phyloP scores from a whole-genome alignment of 495 filamentous ascomycete genomes.

The Choiromyces venosus region DNA sequence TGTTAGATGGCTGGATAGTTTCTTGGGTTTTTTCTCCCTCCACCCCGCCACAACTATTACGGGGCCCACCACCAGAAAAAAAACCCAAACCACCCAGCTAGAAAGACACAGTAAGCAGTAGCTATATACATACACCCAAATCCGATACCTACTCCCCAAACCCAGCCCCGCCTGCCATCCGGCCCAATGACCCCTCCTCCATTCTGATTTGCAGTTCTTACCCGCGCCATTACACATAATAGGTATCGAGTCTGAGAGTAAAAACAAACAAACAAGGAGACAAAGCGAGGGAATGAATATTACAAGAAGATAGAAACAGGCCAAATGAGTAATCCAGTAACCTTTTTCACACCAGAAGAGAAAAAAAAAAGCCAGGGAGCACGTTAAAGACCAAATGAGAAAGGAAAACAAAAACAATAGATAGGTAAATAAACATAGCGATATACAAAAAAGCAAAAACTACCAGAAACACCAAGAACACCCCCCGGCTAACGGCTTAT shows the following conservation, averaged over 20 bases:
- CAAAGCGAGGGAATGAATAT: neutral
- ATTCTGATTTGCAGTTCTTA: neutral
- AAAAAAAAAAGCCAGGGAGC: neutral
- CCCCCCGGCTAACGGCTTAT: neutral
- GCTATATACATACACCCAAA: neutral
- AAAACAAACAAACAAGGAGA: neutral
- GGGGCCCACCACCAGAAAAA: neutral
- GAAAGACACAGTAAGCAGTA: neutral
- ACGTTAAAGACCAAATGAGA: neutral
- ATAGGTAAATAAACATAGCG: neutral
- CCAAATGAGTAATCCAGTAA: neutral
- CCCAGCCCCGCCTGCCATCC: neutral
- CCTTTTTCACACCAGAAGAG: neutral
- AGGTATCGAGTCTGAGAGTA: neutral
- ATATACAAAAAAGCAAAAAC: neutral
- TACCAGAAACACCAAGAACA: neutral
- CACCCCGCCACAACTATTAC: no score
- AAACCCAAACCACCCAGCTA: neutral
- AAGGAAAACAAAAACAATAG: neutral
- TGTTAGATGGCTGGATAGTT: neutral
- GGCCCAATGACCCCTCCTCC: neutral
- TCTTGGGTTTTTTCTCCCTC: no score
- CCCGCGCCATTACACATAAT: neutral
- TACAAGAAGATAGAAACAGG: neutral
- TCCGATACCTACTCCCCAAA: neutral